Evolutionary conservation across 106 monocot species (phyloP), one percentile per base, ranked within the genome.

Genomic region (Narthecium ossifragum): DNA sequence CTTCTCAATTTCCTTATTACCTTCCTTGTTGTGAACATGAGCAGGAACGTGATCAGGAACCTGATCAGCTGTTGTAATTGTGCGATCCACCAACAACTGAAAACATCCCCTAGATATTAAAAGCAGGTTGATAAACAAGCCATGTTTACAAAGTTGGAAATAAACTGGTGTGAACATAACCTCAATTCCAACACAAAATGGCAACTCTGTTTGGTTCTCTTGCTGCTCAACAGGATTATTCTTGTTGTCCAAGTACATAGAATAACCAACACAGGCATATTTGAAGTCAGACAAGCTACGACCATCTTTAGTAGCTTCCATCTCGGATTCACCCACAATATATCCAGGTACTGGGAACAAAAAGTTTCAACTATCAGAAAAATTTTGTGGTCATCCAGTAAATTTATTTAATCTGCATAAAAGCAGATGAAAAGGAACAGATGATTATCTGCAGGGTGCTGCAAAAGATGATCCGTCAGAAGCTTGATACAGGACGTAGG

Each of bases 121-220:
- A 43, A 17, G 10, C 4, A 10, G 4, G 18, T 13, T 17, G 10
- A 0, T 18, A 43, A 17, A 0, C 2, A 18, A 43, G 4, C 18
- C 43, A 43, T 43, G 43, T 11, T n/a, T n/a, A n/a, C n/a, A n/a
- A n/a, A n/a, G n/a, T n/a, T n/a, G n/a, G 43, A 43, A 10, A 4
- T 13, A 15, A 33, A 28, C 24, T 13, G 53, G 18, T 46, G 37
- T 37, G 24, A 33, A 17, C 54, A 57, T 27, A 53, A 80, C 80
- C 74, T 80, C 80, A 70, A 80, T 52, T 20, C 80, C 80, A 60
- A 47, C 75, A 72, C 80, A 81, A 68, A 66, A 64, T 39, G 80
- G 80, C 63, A 81, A 53, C 68, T 81, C 67, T 21, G 75, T 62
- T 46, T 34, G 71, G 8, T 68, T 66, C 22, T 63, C 75, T 46